Conservation (phyloP, 345 rosid species). For the Arabidopsis arenosa region DNA sequence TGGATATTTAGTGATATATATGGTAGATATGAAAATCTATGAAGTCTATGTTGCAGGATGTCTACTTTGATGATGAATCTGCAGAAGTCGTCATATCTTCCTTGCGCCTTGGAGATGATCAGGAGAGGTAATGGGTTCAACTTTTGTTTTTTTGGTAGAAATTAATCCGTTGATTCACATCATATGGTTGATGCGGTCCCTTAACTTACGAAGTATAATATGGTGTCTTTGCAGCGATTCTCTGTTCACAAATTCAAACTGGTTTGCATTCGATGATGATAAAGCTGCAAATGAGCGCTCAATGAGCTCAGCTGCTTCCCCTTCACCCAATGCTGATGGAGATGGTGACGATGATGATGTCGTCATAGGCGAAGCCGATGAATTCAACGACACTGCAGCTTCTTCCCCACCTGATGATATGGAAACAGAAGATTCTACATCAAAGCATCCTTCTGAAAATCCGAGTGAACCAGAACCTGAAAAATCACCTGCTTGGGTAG, state of each 20-base stretch:
- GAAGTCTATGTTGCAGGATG: conserved; percentile 64
- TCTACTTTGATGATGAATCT: conserved; percentile 97
- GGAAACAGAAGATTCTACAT: conserved; percentile 50
- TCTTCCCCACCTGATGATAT: conserved; percentile 53
- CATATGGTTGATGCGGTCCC: conserved; percentile 5
- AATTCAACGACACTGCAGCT: conserved; percentile 54
- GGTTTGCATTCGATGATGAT: conserved; percentile 90
- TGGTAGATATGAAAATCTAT: conserved; percentile 29
- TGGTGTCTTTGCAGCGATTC: conserved; percentile 63
- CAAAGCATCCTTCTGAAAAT: conserved; percentile 47
- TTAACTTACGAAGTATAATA: conserved; percentile 5
- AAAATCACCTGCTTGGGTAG: conserved; percentile 73
- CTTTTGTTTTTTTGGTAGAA: conserved; percentile 26
- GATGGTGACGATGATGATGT: conserved; percentile 51
- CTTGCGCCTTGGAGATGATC: conserved; percentile 86
- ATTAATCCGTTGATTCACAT: conserved; percentile 5
- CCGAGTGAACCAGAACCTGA: conserved; percentile 57
- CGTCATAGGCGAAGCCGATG: conserved; percentile 56
- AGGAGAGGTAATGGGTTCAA: conserved; percentile 66
- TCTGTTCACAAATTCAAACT: conserved; percentile 84
- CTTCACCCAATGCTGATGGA: conserved; percentile 63
- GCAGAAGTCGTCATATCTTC: conserved; percentile 97
- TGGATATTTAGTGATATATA: conserved; percentile 26
- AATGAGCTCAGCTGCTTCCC: conserved; percentile 60
- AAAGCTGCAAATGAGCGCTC: conserved; percentile 61